Base-by-base conservation (phyloP, 768 basidiomycete species). In the Boletus rubropictus region DNA sequence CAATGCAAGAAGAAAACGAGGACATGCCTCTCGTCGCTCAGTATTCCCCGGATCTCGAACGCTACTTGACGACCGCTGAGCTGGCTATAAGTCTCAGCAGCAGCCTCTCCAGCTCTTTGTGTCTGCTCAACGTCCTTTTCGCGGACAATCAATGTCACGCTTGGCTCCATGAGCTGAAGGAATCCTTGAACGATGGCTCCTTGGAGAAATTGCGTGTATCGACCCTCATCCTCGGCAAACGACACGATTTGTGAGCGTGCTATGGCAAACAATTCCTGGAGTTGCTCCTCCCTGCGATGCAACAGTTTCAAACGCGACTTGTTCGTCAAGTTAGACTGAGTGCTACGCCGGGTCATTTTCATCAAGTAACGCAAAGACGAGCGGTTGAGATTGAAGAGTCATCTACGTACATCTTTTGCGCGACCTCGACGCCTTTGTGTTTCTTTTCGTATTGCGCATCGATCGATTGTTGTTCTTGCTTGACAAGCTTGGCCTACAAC, bases 361-460 rank as follows among this genome's bases (percentile, higher is more conserved):
- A 36, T 36, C 27, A 38, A 14, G 14, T 4, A 20, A 36, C 9
- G 37, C 22, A 18, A 37, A 21, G 39, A 35, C 31, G 29, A 14
- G 44, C 15, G 8, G 5, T 20, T 2, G 3, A 29, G 5, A 33
- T 15, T 33, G 15, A 8, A 14, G 29, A 21, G 52, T 12, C 4
- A 15, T 25, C 69, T 17, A 70, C 83, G 49, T 60, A 95, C 95
- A 99, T 98, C 77, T 96, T 98, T 77, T 93, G 91, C 31, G 92
- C 81, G 15, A 91, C 84, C 63, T 98, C 91, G 11, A 82, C 86
- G 48, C 87, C 88, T 69, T 99, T 99, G 61, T 80, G 80, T 73
- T 91, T 97, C 82, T 96, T 95, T 70, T 97, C 95, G 63, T 84
- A 92, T 54, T 86, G 84, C 7, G 87, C 83, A 63, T 99, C 96